Base-by-base conservation (phyloP, 2,329 filamentous ascomycete species). In the Fusarium sp. region DNA sequence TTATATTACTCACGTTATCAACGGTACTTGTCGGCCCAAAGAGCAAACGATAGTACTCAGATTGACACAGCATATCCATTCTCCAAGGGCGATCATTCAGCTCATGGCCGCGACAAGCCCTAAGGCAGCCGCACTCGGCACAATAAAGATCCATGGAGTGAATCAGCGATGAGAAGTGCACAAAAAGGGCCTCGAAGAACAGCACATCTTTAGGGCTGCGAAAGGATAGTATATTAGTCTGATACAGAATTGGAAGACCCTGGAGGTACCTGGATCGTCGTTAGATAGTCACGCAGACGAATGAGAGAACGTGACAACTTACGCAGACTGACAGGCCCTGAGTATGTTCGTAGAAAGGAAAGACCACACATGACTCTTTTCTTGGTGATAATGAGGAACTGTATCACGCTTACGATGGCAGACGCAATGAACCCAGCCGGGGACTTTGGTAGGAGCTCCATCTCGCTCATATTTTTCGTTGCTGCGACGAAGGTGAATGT, bases 321-420 rank as follows among this genome's bases (percentile, higher is more conserved):
- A 70, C 62, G 48, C 29, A 25, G 22, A 44, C 14, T 70, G 65
- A 13, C 68, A 70, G 4, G 67, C 56, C 3, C 29, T 51, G 18
- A 70, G 32, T 2, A 70, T 44, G 10, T 24, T 49, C 3, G 25
- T 29, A 4, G 57, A 46, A 16, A 67, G 30, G 16, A 29, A 56
- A 13, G 29, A 53, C 52, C 57, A 49, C 37, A 46, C 32, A 9
- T 67, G 52, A 10, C 41, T 37, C 22, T 53, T 20, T 34, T 66
- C 56, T 2, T 27, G 8, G 14, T 61, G 57, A 12, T 18, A 24
- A 22, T 67, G 61, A 29, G 51, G 41, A 7, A 41, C 7, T 11
- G 18, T n/a, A 10, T 27, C 29, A n/a, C 9, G 12, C 14, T 22
- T 44, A 22, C 13, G 14, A 14, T 22, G 20, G 25, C 46, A 57